Evolutionary conservation across 306 rosid species (phyloP), one percentile per base, ranked within the genome.

Genomic region (Comarum palustre): DNA sequence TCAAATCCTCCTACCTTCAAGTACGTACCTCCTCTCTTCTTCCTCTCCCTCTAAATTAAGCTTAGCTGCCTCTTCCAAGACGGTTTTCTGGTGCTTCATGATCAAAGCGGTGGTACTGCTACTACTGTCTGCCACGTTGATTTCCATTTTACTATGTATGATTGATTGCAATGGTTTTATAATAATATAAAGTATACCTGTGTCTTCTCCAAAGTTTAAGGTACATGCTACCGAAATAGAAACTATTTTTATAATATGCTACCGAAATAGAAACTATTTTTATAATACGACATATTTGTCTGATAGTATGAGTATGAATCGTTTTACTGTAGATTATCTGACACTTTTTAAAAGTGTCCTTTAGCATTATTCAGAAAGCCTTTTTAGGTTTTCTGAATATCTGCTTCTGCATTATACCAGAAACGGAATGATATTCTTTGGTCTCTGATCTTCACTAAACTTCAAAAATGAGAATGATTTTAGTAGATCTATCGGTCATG

Each of bases 1-100:
- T 80, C 92, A 1, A 86, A 79, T 50, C 99, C 99, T 19, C 75
- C 91, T 24, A 76, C 86, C 20, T 91, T 95, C 96, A 91, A 82
- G 97, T 94, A 81, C 45, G 75, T 72, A 1, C 51, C 15, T 54
- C 47, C 19, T 22, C 19, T 5, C 55, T 41, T 19, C 8, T 24
- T 59, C 5, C 39, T 16, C 17, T 43, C 15, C 5, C n/a, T n/a
- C 13, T 25, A 3, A 31, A n/a, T n/a, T n/a, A n/a, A 54, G 51
- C 8, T 29, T 15, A 24, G 59, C 29, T 19, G 25, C 11, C 3
- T 16, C 48, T 34, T 41, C 43, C 67, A 42, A 9, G 75, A 55
- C 58, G 25, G 48, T 22, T 70, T 52, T 20, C 50, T 36, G 19
- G 39, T 54, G 39, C 36, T 60, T 31, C 22, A 15, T 15, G 22